Evolutionary conservation across 768 basidiomycete species (phyloP).

Genomic region (Xerocomellus intermedius): DNA sequence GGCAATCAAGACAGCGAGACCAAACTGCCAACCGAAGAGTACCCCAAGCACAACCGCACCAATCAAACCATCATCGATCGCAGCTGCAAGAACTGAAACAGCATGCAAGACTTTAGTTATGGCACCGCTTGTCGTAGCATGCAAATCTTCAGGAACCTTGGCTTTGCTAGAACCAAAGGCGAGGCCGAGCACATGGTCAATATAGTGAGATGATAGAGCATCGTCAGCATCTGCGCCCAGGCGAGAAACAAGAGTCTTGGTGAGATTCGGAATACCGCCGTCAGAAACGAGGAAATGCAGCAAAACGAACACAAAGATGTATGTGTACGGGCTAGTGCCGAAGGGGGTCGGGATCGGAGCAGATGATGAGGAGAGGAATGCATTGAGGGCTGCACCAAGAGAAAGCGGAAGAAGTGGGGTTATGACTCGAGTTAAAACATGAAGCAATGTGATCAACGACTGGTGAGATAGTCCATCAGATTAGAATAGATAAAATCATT

Average conservation of each 20-base stretch:
- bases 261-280: conserved; percentile 71
- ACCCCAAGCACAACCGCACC: conserved; percentile 67
- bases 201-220: conserved; percentile 57
- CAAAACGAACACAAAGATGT: conserved; percentile 64
- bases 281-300: conserved; percentile 74
- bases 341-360: conserved; percentile 22
- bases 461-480: conserved; percentile 27
- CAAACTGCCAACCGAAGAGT: conserved; percentile 64
- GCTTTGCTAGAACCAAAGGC: conserved; percentile 79
- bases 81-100: conserved; percentile 69
- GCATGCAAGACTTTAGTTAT: conserved; percentile 19
- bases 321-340: conserved; percentile 59
- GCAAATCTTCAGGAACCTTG: conserved; percentile 70
- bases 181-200: conserved; percentile 84
- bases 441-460: conserved; percentile 66
- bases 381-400: conserved; percentile 46
- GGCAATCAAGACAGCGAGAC: conserved; percentile 65
- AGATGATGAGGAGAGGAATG: conserved; percentile 18
- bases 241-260: conserved; percentile 76
- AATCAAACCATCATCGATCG: conserved; percentile 73
- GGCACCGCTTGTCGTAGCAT: conserved; percentile 5
- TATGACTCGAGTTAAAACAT: conserved; percentile 74
- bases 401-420: conserved; percentile 70
- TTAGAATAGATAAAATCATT: neutral
- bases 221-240: conserved; percentile 89